Conservation (phyloP, 2,329 filamentous ascomycete genomes). For the Pseudopithomyces maydicus region DNA sequence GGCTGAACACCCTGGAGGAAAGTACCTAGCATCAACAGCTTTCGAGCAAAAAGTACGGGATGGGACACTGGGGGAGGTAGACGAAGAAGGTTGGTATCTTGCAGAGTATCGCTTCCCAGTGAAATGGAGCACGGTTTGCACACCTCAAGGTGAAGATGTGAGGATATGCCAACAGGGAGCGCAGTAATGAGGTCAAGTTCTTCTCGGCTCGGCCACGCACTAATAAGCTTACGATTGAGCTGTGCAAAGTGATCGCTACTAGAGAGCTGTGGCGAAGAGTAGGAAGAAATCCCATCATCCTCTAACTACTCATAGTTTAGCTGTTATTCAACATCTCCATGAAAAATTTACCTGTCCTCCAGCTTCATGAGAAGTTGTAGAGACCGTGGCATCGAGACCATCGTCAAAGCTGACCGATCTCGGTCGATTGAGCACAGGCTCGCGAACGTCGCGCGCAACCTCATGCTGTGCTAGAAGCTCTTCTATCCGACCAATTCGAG, state of each 20-base stretch:
- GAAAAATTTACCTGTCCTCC: no score
- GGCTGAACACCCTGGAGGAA: conserved; percentile 27
- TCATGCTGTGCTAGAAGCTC: background rate
- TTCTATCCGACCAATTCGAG: conserved; percentile 14
- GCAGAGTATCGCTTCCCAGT: conserved; percentile 16
- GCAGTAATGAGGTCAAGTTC: conserved; percentile 47
- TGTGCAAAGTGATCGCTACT: background rate
- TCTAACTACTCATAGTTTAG: background rate
- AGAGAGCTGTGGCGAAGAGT: background rate
- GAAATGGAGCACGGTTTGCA: conserved; percentile 38
- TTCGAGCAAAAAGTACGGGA: conserved; percentile 40
- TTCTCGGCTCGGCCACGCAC: conserved; percentile 46
- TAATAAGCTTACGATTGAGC: conserved; percentile 40
- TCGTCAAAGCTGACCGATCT: background rate
- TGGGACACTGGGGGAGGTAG: conserved; percentile 25
- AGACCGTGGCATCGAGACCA: background rate
- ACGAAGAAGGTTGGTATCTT: conserved; percentile 42
- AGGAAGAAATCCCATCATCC: background rate
- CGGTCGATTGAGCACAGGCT: background rate
- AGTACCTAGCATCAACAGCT: conserved; percentile 39
- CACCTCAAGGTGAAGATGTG: conserved; percentile 44
- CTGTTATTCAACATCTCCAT: no score
- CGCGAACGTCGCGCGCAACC: background rate
- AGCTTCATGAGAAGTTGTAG: background rate
- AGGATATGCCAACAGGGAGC: conserved; percentile 36